Evolutionary conservation across 345 rosid species (phyloP).

Genomic region (Eucalyptus tenuipes): DNA sequence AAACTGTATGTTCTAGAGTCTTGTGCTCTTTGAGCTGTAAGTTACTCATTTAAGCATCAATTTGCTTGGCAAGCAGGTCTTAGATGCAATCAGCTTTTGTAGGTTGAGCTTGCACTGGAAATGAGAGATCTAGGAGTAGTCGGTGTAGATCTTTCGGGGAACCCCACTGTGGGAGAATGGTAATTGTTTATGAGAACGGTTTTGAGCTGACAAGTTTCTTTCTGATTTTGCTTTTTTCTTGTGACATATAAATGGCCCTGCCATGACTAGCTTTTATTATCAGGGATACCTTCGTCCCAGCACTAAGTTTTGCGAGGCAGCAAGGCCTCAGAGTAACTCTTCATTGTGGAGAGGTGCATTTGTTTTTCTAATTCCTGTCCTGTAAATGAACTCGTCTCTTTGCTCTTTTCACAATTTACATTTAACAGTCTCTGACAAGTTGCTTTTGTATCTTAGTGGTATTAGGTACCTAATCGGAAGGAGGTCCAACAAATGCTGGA

Average conservation of each 20-base stretch:
- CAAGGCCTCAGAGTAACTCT: slow-evolving; percentile 73
- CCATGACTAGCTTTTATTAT: background rate
- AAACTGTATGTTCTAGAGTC: slow-evolving; percentile 52
- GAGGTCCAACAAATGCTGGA: slow-evolving; percentile 82
- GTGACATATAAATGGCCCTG: background rate
- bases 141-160: slow-evolving; percentile 96
- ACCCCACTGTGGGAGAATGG: slow-evolving; percentile 89
- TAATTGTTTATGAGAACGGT: background rate
- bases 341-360: slow-evolving; percentile 91
- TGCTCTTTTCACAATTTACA: background rate
- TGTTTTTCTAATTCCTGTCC: background rate
- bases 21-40: background rate
- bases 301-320: slow-evolving; percentile 60
- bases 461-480: slow-evolving; percentile 75
- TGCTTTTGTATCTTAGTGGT: slow-evolving; percentile 42
- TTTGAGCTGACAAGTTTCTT: background rate
- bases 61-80: background rate
- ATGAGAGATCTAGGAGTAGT: slow-evolving; percentile 69
- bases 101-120: slow-evolving; percentile 90
- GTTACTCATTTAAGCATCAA: background rate
- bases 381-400: background rate
- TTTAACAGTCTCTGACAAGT: slow-evolving; percentile 1
- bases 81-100: background rate
- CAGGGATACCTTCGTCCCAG: slow-evolving; percentile 80
- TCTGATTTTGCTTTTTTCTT: background rate